A percentile compares a stretch with the other conserved stretches of the same genome.
phyloP scores from a whole-genome alignment of 73 alveolate species.

The Durusdinium trenchii region DNA sequence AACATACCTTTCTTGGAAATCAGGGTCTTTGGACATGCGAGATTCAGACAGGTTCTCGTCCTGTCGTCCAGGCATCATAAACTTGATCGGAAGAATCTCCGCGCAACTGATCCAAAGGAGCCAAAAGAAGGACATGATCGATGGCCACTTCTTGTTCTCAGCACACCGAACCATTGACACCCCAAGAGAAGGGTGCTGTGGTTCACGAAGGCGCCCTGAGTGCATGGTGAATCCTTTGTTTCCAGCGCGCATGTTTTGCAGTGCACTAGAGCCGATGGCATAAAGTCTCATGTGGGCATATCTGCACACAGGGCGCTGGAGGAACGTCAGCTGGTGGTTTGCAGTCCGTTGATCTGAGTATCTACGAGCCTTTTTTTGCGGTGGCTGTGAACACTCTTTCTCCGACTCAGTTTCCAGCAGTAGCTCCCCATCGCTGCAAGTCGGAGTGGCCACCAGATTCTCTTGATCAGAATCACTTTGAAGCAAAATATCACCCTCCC shows the following conservation, averaged over 20 bases:
- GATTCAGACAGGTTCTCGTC: neutral
- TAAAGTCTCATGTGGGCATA: neutral
- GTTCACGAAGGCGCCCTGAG: neutral
- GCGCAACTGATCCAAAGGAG: neutral
- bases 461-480: conserved; percentile 27
- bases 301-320: neutral
- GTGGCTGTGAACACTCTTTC: neutral
- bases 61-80: neutral
- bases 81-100: neutral
- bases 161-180: neutral
- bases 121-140: neutral
- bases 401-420: neutral
- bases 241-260: neutral
- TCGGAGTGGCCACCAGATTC: neutral
- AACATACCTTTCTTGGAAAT: neutral
- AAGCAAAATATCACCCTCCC: neutral
- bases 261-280: neutral
- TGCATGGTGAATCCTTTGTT: neutral
- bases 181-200: neutral
- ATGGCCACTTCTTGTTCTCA: neutral
- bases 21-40: too few relatives aligned
- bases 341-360: neutral
- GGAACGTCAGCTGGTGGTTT: too few relatives aligned
- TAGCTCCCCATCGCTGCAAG: neutral
- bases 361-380: neutral